Conservation (phyloP, 2,329 filamentous ascomycete genomes). For the Rasamsonia emersonii region DNA sequence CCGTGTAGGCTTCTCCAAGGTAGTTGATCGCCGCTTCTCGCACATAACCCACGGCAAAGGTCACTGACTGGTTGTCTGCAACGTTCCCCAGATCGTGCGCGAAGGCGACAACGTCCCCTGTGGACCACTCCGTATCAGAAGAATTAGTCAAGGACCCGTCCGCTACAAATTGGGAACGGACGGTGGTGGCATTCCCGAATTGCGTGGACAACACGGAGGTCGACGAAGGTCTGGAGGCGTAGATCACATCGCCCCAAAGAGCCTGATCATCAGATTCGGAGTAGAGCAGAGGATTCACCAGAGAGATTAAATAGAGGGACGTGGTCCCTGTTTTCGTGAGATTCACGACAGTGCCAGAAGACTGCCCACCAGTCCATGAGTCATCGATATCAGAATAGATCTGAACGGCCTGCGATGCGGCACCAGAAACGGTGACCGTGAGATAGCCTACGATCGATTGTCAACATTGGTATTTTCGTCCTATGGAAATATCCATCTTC, state of each 20-base stretch:
- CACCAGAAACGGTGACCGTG: slow-evolving; percentile 25
- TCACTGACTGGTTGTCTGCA: slow-evolving; percentile 20
- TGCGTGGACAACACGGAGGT: slow-evolving; percentile 20
- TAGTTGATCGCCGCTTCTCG: slow-evolving; percentile 35
- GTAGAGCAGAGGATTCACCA: slow-evolving; percentile 23
- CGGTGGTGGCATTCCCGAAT: slow-evolving; percentile 19
- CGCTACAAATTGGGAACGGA: slow-evolving; percentile 24
- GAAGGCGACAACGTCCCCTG: slow-evolving; percentile 26
- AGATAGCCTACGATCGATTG: slow-evolving; percentile 30
- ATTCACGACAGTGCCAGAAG: slow-evolving; percentile 14
- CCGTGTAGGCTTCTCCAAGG: slow-evolving; percentile 29
- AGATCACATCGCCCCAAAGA: slow-evolving; percentile 33
- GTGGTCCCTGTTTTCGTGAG: slow-evolving; percentile 18
- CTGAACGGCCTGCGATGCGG: slow-evolving; percentile 24
- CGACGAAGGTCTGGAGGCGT: slow-evolving; percentile 26
- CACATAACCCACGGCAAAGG: slow-evolving; percentile 35
- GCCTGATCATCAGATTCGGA: slow-evolving; percentile 33
- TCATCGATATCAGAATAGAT: slow-evolving; percentile 38
- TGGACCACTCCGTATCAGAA: slow-evolving; percentile 16
- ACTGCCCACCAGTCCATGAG: slow-evolving; percentile 34
- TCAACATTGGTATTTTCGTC: background rate
- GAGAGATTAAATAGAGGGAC: slow-evolving; percentile 24
- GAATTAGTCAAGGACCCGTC: slow-evolving; percentile 21
- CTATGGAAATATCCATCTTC: slow-evolving; percentile 1
- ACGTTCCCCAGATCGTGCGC: slow-evolving; percentile 32